A percentile compares a stretch with the other conserved stretches of the same genome.
phyloP scores from a whole-genome alignment of 2,329 filamentous ascomycete genomes.

The Epichloe glyceriae region DNA sequence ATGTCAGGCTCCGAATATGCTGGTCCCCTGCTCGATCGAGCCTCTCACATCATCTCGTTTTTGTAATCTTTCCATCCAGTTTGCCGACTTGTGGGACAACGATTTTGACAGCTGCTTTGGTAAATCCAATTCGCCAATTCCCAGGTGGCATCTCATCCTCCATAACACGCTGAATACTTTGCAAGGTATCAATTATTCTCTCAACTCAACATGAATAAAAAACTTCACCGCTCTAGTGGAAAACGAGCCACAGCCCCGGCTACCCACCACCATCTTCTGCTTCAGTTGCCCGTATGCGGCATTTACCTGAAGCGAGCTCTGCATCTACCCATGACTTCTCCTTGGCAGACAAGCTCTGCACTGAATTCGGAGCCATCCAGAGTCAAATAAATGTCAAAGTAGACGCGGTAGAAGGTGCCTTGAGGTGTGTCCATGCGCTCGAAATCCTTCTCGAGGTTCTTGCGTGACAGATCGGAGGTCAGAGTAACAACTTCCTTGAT shows the following conservation, averaged over 20 bases:
- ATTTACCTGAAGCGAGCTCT: constrained; percentile 69
- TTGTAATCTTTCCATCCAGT: background rate
- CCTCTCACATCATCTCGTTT: background rate
- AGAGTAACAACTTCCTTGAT: constrained; percentile 99
- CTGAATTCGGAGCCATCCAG: constrained; percentile 97
- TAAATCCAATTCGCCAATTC: background rate
- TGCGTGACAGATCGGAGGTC: constrained; percentile 89
- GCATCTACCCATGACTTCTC: constrained; percentile 97
- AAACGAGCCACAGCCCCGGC: background rate
- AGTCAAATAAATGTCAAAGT: constrained; percentile 75
- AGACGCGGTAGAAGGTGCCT: constrained; percentile 83
- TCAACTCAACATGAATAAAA: background rate
- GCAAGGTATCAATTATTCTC: constrained; percentile 2
- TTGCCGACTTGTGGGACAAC: background rate
- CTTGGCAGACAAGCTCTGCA: constrained; percentile 95
- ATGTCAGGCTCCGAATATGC: constrained; percentile 1
- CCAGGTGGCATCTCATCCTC: background rate
- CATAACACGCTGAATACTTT: background rate
- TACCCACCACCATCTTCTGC: background rate
- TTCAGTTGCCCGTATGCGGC: background rate
- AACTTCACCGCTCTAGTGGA: background rate
- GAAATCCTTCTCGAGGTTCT: constrained; percentile 98
- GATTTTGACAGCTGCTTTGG: background rate
- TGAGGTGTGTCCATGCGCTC: constrained; percentile 98
- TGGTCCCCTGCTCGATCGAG: background rate